Conservation (phyloP, 78 protist species). For the Thecamonas trahens region DNA sequence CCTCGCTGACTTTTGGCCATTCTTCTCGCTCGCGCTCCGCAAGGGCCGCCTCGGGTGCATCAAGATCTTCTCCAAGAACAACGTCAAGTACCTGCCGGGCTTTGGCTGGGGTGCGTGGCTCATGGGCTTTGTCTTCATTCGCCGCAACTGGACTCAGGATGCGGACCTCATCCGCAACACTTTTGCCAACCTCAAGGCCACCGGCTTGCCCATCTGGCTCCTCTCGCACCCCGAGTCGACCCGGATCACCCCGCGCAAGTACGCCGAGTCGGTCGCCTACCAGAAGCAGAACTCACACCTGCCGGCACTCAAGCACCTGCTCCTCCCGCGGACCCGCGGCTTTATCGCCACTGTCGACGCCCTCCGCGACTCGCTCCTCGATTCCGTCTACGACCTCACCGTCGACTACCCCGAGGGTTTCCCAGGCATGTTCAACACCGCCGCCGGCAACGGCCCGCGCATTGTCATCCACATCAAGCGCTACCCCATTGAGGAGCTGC, state of each 20-base stretch:
- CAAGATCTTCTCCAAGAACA: background rate
- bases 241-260: background rate
- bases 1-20: background rate
- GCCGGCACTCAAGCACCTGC: background rate
- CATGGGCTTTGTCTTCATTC: background rate
- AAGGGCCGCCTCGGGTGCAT: background rate
- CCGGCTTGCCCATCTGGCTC: background rate
- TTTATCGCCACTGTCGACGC: background rate
- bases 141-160: conserved; percentile 1
- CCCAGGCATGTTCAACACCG: too few species aligned
- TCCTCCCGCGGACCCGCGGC: background rate
- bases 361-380: too few species aligned
- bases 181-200: background rate
- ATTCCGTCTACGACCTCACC: too few species aligned
- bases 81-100: background rate
- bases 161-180: background rate
- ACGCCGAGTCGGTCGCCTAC: background rate
- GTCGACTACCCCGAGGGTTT: too few species aligned
- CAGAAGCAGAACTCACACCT: background rate
- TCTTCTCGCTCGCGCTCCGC: background rate
- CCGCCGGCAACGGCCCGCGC: too few species aligned
- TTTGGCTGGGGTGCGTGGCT: background rate
- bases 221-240: background rate
- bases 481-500: too few species aligned
- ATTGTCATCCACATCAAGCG: too few species aligned